Conservation (phyloP, 2,329 filamentous ascomycete species). For the Fusarium pilosicola region DNA sequence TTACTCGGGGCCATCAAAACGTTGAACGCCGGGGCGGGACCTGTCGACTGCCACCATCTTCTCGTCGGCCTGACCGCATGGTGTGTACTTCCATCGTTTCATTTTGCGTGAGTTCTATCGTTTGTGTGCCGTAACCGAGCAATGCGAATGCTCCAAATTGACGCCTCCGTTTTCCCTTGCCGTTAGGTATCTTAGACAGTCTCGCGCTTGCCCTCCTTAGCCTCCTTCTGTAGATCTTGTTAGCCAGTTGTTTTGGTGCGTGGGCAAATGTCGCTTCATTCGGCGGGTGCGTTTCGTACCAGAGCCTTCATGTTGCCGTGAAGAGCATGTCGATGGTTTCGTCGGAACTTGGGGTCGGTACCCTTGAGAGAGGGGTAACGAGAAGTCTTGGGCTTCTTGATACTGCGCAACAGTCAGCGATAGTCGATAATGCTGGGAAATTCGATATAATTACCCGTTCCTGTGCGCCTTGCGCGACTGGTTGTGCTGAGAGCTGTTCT, state of each 20-base stretch:
- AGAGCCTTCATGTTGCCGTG: constrained; percentile 98
- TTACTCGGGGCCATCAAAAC: constrained; percentile 37
- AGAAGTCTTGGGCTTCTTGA: constrained; percentile 99
- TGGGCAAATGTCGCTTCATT: constrained; percentile 1
- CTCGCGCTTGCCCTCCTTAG: constrained; percentile 95
- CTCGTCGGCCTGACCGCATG: constrained; percentile 36
- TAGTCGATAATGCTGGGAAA: not conserved
- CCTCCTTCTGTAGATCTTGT: constrained; percentile 80
- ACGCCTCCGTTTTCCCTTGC: constrained; percentile 31
- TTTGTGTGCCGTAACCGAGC: constrained; percentile 37
- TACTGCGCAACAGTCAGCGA: constrained; percentile 66
- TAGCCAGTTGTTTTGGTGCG: constrained; percentile 41
- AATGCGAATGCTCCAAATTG: constrained; percentile 39
- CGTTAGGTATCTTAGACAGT: constrained; percentile 68
- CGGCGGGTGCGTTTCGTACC: constrained; percentile 65
- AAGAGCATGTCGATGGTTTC: constrained; percentile 99
- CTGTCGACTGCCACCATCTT: constrained; percentile 25
- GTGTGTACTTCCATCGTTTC: constrained; percentile 41
- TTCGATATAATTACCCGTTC: constrained; percentile 81
- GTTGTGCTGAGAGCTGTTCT: constrained; percentile 99
- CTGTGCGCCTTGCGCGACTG: constrained; percentile 98
- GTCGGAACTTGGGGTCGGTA: constrained; percentile 99
- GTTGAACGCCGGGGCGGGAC: constrained; percentile 15
- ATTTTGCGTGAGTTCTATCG: constrained; percentile 41
- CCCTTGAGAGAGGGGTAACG: constrained; percentile 99